These are phyloP conservation scores for Aspergillus biplanus DNA, from an alignment of 495 filamentous ascomycete species.

Conservation along the genomic window DNA sequence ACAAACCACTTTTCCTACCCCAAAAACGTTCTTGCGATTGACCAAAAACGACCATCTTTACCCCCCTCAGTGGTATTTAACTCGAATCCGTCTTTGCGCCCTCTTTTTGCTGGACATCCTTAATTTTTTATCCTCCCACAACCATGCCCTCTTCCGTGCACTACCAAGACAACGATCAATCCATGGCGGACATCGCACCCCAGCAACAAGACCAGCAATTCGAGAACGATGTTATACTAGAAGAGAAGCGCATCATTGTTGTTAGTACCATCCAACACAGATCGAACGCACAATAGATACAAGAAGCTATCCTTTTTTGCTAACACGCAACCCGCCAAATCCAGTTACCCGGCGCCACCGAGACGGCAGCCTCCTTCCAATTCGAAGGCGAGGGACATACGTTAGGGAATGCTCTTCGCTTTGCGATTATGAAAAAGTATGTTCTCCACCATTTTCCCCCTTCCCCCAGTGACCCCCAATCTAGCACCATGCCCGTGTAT, in stretches of 20 bases:
- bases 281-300: neutral
- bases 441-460: slow-evolving; percentile 21
- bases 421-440: slow-evolving; percentile 98
- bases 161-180: slow-evolving; percentile 49
- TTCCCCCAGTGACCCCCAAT: neutral
- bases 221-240: slow-evolving; percentile 47
- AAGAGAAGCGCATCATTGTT: slow-evolving; percentile 59
- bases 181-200: slow-evolving; percentile 57
- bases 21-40: too few species aligned
- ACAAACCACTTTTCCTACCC: too few species aligned
- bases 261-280: slow-evolving; percentile 41
- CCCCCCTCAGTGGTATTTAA: too few species aligned
- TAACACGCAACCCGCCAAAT: neutral
- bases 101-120: neutral
- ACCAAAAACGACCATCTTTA: too few species aligned
- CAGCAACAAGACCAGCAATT: slow-evolving; percentile 45
- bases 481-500: neutral
- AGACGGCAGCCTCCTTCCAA: slow-evolving; percentile 80
- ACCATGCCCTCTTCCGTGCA: slow-evolving; percentile 47
- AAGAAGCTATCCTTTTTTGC: neutral
- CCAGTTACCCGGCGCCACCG: slow-evolving; percentile 72
- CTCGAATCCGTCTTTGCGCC: neutral
- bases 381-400: slow-evolving; percentile 93
- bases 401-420: slow-evolving; percentile 89
- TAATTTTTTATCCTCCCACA: neutral